phyloP scores from a whole-genome alignment of 768 basidiomycete species.

The Leccinum imitatum region DNA sequence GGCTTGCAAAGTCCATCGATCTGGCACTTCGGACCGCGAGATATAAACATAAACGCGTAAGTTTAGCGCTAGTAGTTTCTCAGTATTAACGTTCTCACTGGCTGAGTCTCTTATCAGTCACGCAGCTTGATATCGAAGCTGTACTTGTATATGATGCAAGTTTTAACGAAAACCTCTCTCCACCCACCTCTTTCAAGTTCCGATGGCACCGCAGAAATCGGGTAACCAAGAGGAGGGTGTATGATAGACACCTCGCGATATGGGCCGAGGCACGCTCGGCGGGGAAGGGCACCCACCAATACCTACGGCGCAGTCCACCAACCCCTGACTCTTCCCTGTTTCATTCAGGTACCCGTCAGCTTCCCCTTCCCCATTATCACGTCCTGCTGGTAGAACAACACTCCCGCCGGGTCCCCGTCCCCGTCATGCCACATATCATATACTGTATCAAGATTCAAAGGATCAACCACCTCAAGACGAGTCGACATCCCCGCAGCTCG shows the following conservation, averaged over 20 bases:
- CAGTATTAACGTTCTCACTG: too few relatives aligned
- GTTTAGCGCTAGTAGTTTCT: too few relatives aligned
- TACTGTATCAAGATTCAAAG: background rate
- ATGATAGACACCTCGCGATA: background rate
- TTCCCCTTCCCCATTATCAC: background rate
- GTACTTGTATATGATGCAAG: background rate
- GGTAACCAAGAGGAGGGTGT: background rate
- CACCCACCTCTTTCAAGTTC: background rate
- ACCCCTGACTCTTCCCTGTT: background rate
- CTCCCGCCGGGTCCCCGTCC: background rate
- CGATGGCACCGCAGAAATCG: constrained; percentile 9
- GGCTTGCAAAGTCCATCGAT: too few relatives aligned
- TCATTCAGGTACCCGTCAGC: background rate
- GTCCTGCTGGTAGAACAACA: background rate
- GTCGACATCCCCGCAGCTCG: constrained; percentile 2
- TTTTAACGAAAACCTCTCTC: background rate
- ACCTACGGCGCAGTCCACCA: background rate
- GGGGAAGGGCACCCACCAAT: constrained; percentile 13
- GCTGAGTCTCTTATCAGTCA: background rate
- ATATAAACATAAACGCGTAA: background rate
- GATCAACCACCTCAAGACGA: constrained; percentile 3
- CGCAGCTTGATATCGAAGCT: background rate
- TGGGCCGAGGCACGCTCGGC: background rate
- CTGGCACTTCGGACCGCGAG: background rate
- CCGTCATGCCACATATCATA: constrained; percentile 13